Evolutionary conservation across 2,329 filamentous ascomycete genomes (phyloP), one percentile per base, ranked within the genome.

Genomic region (Westerdykella sp.): DNA sequence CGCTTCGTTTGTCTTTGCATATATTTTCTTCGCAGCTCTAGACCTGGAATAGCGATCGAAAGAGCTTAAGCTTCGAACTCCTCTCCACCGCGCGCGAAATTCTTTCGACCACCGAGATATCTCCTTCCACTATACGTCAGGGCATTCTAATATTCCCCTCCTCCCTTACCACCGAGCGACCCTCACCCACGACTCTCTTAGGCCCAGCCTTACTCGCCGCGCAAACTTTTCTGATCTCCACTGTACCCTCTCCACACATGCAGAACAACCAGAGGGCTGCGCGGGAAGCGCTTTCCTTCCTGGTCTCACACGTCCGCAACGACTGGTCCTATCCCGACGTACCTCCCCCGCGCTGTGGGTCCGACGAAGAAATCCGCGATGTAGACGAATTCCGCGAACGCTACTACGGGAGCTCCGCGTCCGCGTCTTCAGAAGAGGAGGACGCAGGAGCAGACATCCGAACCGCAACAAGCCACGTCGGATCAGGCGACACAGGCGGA

Each of bases 291-390:
- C 65, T 66, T 34, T 63, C 66, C 37, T 62, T 67, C 49, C 63
- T 74, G 45, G 58, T 62, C 35, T 66, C 70, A 32, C 64, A 60
- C 42, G 59, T 73, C 15, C 67, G 69, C 49, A 64, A 62, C 50
- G 71, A 74, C 57, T 75, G 72, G 72, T 51, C 63, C 31, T 74
- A 67, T 45, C 70, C 70, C 10, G 42, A 60, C 16, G 23, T 50
- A 14, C 61, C 59, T 15, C 55, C 51, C 2, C 53, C 59, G 25
- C 60, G 53, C 51, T 63, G 62, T 7, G 62, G 67, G 22, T 55
- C 63, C 43, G 55, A 63, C 50, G 53, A 66, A 38, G 58, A 65
- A 37, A 59, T 66, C 13, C 59, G 53, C 41, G 53, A 54, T 36
- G 59, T 58, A 2, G 42, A 43, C 3, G 63, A 63, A 35, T 73